A percentile compares a stretch with the other conserved stretches of the same genome.
These are phyloP conservation scores for Aureobasidium zeae DNA, from an alignment of 2,329 filamentous ascomycete genomes.

Conservation along the genomic window DNA sequence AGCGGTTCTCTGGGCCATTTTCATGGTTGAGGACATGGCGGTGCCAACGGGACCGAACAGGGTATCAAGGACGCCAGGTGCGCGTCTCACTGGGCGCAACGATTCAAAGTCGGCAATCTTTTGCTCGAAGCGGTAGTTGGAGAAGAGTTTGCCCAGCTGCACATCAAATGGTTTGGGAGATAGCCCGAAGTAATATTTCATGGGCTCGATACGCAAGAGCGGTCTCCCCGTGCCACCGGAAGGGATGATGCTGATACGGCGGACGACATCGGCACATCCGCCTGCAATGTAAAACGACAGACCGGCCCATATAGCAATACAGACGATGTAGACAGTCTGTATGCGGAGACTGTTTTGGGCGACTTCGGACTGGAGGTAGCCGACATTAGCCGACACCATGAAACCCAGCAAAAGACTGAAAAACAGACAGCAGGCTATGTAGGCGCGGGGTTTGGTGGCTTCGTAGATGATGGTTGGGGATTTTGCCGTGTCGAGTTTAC, in stretches of 20 bases:
- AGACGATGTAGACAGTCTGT: not conserved
- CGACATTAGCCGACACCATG: not conserved
- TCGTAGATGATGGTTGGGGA: constrained; percentile 6
- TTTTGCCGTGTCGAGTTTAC: not conserved
- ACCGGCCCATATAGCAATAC: not conserved
- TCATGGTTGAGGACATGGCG: constrained; percentile 1
- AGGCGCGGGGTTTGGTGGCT: constrained; percentile 6
- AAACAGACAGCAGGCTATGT: constrained; percentile 2
- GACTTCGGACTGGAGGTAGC: constrained; percentile 1
- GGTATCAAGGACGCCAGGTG: constrained; percentile 2
- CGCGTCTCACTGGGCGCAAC: not conserved
- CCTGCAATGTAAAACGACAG: not conserved
- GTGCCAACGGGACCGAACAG: not conserved
- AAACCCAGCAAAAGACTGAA: not conserved
- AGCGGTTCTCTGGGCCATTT: constrained; percentile 5
- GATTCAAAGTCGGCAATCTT: not conserved
- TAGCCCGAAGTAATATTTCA: not conserved
- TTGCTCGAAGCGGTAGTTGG: not conserved
- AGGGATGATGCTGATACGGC: not conserved
- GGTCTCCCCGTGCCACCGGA: not conserved
- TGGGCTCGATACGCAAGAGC: constrained; percentile 1
- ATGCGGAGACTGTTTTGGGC: not conserved
- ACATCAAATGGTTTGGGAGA: constrained; percentile 8
- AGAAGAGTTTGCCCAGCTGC: not conserved
- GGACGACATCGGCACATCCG: not conserved